phyloP scores from a whole-genome alignment of 2,329 filamentous ascomycete species.

The Emergomyces pasteurianus region DNA sequence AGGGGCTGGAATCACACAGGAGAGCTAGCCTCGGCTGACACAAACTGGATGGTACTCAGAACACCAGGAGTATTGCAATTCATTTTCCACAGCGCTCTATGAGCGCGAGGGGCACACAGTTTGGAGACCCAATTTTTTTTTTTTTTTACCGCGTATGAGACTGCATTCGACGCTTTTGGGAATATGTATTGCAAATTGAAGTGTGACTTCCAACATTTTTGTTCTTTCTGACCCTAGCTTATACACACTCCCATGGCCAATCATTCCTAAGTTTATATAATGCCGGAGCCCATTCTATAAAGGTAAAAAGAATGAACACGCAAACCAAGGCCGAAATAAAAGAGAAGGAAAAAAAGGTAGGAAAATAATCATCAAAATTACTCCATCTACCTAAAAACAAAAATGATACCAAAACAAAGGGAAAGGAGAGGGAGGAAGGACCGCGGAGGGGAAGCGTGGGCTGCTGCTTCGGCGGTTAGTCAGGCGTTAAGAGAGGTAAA shows the following conservation, averaged over 20 bases:
- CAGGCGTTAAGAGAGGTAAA: not conserved
- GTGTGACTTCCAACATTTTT: not conserved
- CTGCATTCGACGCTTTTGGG: conserved; percentile 3
- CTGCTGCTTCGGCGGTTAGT: not conserved
- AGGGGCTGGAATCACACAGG: too few relatives aligned
- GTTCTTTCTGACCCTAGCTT: not conserved
- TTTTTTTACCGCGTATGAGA: conserved; percentile 7
- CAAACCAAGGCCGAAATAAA: not conserved
- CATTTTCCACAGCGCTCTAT: conserved; percentile 13
- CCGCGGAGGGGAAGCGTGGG: not conserved
- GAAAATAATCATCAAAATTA: not conserved
- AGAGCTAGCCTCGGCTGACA: too few relatives aligned
- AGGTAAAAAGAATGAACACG: not conserved
- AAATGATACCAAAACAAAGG: not conserved
- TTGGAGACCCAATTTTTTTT: conserved; percentile 13
- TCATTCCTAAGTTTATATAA: too few relatives aligned
- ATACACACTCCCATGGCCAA: not conserved
- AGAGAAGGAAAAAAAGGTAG: not conserved
- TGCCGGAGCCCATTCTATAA: not conserved
- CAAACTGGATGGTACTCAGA: too few relatives aligned
- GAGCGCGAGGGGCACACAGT: conserved; percentile 11
- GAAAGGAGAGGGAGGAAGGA: not conserved
- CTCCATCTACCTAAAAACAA: not conserved
- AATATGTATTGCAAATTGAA: conserved; percentile 8
- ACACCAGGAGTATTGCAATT: too few relatives aligned